Evolutionary conservation across 305 asterid species (phyloP).

Genomic region (Ajuga reptans): DNA sequence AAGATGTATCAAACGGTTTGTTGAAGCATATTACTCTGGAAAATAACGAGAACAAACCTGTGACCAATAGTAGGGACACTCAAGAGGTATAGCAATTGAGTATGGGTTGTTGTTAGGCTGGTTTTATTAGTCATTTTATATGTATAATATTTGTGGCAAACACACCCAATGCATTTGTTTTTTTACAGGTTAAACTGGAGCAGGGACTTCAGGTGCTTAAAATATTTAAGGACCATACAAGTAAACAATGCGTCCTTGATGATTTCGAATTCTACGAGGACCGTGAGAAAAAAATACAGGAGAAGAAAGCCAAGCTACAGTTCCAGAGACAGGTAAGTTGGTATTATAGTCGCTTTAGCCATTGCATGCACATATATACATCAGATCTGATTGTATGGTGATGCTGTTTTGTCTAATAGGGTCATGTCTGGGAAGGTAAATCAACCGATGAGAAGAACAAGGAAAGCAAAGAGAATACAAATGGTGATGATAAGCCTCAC

Average conservation of each 20-base stretch:
- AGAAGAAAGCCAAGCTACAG: constrained; percentile 60
- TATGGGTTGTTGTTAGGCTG: background rate
- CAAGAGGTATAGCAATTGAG: constrained; percentile 47
- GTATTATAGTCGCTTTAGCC: too few relatives aligned
- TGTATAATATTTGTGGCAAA: too few relatives aligned
- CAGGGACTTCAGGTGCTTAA: constrained; percentile 66
- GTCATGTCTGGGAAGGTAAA: constrained; percentile 48
- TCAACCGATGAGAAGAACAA: constrained; percentile 34
- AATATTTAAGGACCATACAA: constrained; percentile 57
- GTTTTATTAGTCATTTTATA: too few relatives aligned
- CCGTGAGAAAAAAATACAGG: constrained; percentile 60
- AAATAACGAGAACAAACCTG: constrained; percentile 63
- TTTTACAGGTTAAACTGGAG: constrained; percentile 53
- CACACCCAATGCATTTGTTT: background rate
- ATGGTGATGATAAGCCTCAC: constrained; percentile 21
- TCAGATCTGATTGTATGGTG: too few relatives aligned
- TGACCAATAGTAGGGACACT: constrained; percentile 69
- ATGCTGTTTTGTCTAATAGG: constrained; percentile 12
- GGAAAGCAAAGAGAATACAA: constrained; percentile 28
- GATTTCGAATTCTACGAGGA: constrained; percentile 81
- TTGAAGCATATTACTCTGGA: constrained; percentile 59
- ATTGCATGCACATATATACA: too few relatives aligned
- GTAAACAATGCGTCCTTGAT: constrained; percentile 60
- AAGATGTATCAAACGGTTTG: constrained; percentile 62
- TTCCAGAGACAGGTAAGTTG: constrained; percentile 44